phyloP scores from a whole-genome alignment of 108 stramenopile genomes.

The Fistulifera solaris region DNA sequence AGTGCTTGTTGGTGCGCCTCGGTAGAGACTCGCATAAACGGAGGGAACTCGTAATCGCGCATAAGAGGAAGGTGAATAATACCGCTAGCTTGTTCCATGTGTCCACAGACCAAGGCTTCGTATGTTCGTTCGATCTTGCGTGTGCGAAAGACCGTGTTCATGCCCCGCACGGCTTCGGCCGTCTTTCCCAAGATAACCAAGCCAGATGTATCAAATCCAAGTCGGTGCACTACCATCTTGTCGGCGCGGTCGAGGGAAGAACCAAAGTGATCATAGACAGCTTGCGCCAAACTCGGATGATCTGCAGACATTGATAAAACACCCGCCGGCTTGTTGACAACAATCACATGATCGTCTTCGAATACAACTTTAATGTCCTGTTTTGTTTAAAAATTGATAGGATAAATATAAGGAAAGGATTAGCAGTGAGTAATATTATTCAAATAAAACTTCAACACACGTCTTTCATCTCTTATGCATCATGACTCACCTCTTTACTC shows the following conservation, averaged over 20 bases:
- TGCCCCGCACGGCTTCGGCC: conserved; percentile 44
- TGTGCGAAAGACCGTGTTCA: conserved; percentile 60
- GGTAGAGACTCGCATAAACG: conserved; percentile 74
- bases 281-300: conserved; percentile 44
- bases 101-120: conserved; percentile 73
- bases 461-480: neutral
- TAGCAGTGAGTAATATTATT: neutral
- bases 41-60: conserved; percentile 74
- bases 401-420: conserved; percentile 1
- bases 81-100: conserved; percentile 55
- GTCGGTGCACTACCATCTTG: conserved; percentile 80
- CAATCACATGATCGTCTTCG: conserved; percentile 76
- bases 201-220: conserved; percentile 82
- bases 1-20: conserved; percentile 63
- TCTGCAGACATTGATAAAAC: conserved; percentile 62
- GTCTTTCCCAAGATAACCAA: conserved; percentile 67
- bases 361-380: conserved; percentile 69
- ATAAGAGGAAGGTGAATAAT: conserved; percentile 63
- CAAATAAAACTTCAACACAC: neutral
- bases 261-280: conserved; percentile 53
- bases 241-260: conserved; percentile 51
- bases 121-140: conserved; percentile 67
- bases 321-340: conserved; percentile 75
- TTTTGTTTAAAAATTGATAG: neutral
- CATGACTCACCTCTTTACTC: conserved; percentile 52